Evolutionary conservation across 805 yeast species (phyloP).

Genomic region (Geotrichum ghanense): DNA sequence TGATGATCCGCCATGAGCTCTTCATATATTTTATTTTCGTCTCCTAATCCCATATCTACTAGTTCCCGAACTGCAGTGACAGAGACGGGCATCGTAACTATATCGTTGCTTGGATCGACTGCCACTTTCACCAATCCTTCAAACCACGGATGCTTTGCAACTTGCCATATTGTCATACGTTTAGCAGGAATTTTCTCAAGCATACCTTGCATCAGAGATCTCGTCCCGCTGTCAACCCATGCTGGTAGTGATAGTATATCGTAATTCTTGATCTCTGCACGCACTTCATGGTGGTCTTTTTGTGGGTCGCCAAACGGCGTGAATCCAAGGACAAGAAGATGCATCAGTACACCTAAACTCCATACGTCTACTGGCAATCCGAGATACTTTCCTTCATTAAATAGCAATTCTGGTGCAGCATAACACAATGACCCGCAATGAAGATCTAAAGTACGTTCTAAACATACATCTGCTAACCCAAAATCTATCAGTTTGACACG

Average conservation of each 20-base stretch:
- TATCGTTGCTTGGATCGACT: not conserved
- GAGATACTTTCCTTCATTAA: constrained; percentile 80
- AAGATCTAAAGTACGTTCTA: constrained; percentile 63
- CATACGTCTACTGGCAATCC: constrained; percentile 98
- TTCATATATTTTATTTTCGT: not conserved
- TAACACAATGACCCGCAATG: constrained; percentile 95
- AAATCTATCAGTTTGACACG: constrained; percentile 93
- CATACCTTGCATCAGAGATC: not conserved
- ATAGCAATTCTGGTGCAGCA: constrained; percentile 94
- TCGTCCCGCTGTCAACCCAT: not conserved
- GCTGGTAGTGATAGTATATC: not conserved
- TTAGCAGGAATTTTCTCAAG: not conserved
- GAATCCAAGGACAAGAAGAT: constrained; percentile 91
- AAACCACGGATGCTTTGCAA: not conserved
- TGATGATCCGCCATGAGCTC: not conserved
- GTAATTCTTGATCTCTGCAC: not conserved
- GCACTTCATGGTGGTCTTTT: not conserved
- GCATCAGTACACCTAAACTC: constrained; percentile 95
- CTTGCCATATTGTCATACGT: not conserved
- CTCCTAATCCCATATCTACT: not conserved
- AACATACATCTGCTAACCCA: constrained; percentile 81
- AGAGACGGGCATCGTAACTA: not conserved
- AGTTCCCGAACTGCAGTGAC: not conserved
- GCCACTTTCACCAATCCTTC: not conserved
- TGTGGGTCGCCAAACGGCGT: constrained; percentile 83